Evolutionary conservation across 1,284 basidiomycete genomes (phyloP), one percentile per base, ranked within the genome.

Genomic region (Rhodotorula mucilaginosa): DNA sequence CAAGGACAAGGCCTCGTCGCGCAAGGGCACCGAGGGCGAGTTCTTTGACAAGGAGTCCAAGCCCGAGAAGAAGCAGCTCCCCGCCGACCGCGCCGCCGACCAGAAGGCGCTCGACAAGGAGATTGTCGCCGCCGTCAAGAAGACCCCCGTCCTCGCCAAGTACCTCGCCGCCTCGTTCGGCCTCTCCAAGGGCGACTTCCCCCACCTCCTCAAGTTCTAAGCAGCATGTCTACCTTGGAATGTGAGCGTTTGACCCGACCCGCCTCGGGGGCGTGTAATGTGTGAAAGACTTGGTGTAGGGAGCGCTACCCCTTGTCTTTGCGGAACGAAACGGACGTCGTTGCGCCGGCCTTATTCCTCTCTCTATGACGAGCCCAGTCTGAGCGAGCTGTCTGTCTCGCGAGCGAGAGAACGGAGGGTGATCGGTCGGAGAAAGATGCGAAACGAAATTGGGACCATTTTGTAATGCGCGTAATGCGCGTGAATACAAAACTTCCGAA

Each of bases 131-230:
- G 89, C 91, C 72, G 86, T 98, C 83, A 95, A 93, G 88, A 93
- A 94, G 87, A 91, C 91, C 73, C 91, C 94, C 80, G 89, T 90
- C 86, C 64, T 98, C 79, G 86, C 86, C 82, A 97, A 96, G 85
- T 99, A 99, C 86, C 87, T 99, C 80, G 90, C 90, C 82, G 88
- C 95, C 73, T 89, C 88, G 79, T 99, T 92, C 87, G 93, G 93
- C 81, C 87, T 99, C 76, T 94, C 92, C 80, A 97, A 96, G 87
- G 93, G 94, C 75, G 91, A 83, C 78, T 92, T 87, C 86, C 91
- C 93, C 80, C 93, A 96, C 84, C 87, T 90, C 83, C 81, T 96
- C 83, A 86, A 86, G 75, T 95, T 95, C 86, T 70, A 59, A 64
- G 52, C 10, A 29, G 23, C 46, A n/a, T 23, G 15, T 59, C 23